Evolutionary conservation across 2,329 filamentous ascomycete genomes (phyloP), one percentile per base, ranked within the genome.

Genomic region (Mycosphaerella sp.): DNA sequence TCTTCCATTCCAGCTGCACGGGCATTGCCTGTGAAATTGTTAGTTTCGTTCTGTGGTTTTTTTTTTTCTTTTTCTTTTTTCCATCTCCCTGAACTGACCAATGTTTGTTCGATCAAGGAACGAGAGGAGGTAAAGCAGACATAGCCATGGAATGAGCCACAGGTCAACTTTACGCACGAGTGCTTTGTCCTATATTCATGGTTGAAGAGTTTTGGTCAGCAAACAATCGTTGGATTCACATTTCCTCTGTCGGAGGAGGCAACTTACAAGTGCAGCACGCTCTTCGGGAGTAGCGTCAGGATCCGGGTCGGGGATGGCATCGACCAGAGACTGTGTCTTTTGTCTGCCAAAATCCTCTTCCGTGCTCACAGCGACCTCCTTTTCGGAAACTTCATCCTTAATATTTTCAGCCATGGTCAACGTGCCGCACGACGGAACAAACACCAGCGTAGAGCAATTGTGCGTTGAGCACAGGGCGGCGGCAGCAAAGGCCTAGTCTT

Each of bases 61-160:
- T 21, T 21, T 21, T 21, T 21, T 21, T 21, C 21, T 21, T 4
- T 21, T 21, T 21, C 3, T 4, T 21, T 21, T 2, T 2, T 21
- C 21, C 21, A 21, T 21, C 3, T 21, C 21, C 26, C 6, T 4
- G 26, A 6, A 44, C 45, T 77, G 92, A 46, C 87, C 59, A 43
- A 62, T 62, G 11, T 60, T 61, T 14, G 59, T 59, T 40, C 53
- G n/a, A 34, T 54, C 53, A 6, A 55, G 42, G 44, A 59, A 80
- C 66, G 79, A 80, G 56, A 81, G 70, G 1, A 81, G 71, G 59
- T 80, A 81, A 71, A 81, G 77, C 41, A 79, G 51, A 14, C 78
- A 69, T 2, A 81, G 67, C 48, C 77, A 71, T 1, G 79, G 79
- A 44, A 81, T 72, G 1, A 82, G 67, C 14, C 73, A 73, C 2